Conservation (phyloP, 129 eudicot genomes). For the Tanacetum coccineum region DNA sequence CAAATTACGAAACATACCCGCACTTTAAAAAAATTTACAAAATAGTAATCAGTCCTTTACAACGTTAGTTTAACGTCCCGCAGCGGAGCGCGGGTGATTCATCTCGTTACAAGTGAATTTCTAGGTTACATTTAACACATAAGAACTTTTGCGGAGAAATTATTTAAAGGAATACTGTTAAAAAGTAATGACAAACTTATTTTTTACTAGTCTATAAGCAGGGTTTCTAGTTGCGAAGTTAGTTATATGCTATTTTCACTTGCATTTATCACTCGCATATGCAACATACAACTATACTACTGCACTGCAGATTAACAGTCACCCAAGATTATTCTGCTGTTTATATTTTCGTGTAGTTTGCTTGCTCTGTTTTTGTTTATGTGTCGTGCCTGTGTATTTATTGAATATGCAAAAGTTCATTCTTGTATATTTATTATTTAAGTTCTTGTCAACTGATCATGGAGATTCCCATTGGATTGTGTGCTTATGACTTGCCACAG, state of each 20-base stretch:
- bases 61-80: too few relatives aligned
- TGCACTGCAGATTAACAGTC: slow-evolving; percentile 3
- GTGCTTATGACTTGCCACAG: slow-evolving; percentile 49
- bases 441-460: slow-evolving; percentile 22
- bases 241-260: neutral
- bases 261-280: slow-evolving; percentile 4
- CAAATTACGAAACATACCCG: too few relatives aligned
- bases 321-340: neutral
- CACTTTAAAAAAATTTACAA: too few relatives aligned
- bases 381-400: slow-evolving; percentile 10
- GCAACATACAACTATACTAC: slow-evolving; percentile 5
- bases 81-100: too few relatives aligned
- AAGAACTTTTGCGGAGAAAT: neutral
- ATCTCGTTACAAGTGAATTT: too few relatives aligned
- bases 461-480: slow-evolving; percentile 30
- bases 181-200: neutral
- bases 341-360: neutral
- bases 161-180: neutral
- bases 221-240: neutral
- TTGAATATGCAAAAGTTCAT: neutral
- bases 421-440: slow-evolving; percentile 8
- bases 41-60: too few relatives aligned
- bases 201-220: neutral
- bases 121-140: too few relatives aligned
- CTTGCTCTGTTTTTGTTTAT: neutral